Evolutionary conservation across 495 filamentous ascomycete species (phyloP).

Genomic region (Hypoxylon subgilvum): DNA sequence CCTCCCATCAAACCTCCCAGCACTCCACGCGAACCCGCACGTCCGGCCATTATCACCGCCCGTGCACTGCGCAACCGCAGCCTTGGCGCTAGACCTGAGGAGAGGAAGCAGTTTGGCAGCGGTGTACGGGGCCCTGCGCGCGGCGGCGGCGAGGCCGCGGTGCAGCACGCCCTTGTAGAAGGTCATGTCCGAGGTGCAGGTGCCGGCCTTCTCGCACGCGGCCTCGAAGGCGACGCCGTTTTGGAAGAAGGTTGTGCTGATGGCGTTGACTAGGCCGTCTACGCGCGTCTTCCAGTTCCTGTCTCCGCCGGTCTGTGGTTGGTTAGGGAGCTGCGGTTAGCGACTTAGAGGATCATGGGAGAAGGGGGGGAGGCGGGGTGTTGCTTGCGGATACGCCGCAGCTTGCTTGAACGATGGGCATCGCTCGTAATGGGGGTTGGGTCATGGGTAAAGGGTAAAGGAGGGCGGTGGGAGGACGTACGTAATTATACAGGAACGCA

Average conservation of each 20-base stretch:
- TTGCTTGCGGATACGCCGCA: no score
- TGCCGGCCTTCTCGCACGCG: constrained; percentile 63
- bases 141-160: constrained; percentile 71
- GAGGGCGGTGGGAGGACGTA: constrained; percentile 27
- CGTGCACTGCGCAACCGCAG: constrained; percentile 70
- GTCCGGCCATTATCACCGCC: constrained; percentile 59
- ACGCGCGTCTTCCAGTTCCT: constrained; percentile 64
- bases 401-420: no score
- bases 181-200: constrained; percentile 70
- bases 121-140: constrained; percentile 71
- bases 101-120: constrained; percentile 63
- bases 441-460: neutral
- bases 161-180: constrained; percentile 81
- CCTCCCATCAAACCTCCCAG: constrained; percentile 48
- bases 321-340: neutral
- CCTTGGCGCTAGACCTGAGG: constrained; percentile 67
- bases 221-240: constrained; percentile 59
- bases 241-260: constrained; percentile 63
- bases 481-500: constrained; percentile 71
- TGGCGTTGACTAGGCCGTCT: constrained; percentile 59
- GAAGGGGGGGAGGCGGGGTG: neutral
- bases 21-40: constrained; percentile 69
- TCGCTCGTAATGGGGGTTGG: no score
- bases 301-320: constrained; percentile 30
- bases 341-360: neutral